phyloP scores from a whole-genome alignment of 2,329 filamentous ascomycete genomes.

The Pseudocercospora ulei region DNA sequence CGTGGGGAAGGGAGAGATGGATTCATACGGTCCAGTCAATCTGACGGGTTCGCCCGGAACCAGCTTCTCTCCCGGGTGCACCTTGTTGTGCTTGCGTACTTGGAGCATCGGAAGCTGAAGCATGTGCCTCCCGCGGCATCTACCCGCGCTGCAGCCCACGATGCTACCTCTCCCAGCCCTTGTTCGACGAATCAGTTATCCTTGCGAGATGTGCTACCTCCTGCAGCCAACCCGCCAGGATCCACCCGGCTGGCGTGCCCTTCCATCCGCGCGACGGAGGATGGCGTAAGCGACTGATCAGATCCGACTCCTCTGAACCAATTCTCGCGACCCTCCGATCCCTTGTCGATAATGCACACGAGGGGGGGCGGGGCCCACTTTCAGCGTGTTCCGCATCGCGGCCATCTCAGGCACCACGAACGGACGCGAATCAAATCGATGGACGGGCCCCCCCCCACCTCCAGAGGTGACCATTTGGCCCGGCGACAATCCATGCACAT shows the following conservation, averaged over 20 bases:
- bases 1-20: conserved; percentile 8
- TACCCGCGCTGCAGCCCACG: conserved; percentile 6
- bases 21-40: too few species aligned
- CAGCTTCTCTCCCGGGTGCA: too few species aligned
- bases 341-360: conserved; percentile 4
- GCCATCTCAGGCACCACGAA: too few species aligned
- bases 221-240: too few species aligned
- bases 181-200: conserved; percentile 6
- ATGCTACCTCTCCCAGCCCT: too few species aligned
- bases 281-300: conserved; percentile 11
- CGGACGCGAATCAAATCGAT: too few species aligned
- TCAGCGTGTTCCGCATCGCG: conserved; percentile 4
- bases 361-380: too few species aligned
- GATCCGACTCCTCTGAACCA: conserved; percentile 2
- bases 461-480: too few species aligned
- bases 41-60: background rate
- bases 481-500: too few species aligned
- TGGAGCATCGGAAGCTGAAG: background rate
- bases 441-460: too few species aligned
- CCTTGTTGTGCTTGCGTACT: too few species aligned
- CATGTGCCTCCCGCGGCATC: conserved; percentile 5
- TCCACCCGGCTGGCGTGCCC: conserved; percentile 7
- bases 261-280: conserved; percentile 8
- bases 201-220: conserved; percentile 13
- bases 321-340: conserved; percentile 1